These are phyloP conservation scores for Haplosporangium sp. DNA, from an alignment of 371 early-diverging fungal species.

Conservation along the genomic window DNA sequence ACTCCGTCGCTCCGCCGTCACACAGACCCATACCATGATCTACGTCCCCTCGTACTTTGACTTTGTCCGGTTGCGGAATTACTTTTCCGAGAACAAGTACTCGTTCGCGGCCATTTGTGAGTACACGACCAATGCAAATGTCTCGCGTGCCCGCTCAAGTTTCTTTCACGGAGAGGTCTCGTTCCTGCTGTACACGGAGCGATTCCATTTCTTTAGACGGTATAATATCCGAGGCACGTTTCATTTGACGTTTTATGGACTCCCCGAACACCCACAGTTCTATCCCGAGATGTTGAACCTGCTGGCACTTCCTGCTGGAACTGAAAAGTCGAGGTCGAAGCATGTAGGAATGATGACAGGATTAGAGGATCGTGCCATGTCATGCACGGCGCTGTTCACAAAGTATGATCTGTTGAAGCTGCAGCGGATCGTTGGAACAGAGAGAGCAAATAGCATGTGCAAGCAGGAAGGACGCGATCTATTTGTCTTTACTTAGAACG, in stretches of 20 bases:
- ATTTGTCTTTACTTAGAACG: constrained; percentile 72
- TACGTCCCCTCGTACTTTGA: constrained; percentile 98
- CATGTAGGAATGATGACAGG: constrained; percentile 38
- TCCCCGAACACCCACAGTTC: constrained; percentile 88
- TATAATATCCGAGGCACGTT: constrained; percentile 86
- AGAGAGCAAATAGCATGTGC: constrained; percentile 80
- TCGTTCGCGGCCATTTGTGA: constrained; percentile 83
- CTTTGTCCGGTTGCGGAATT: constrained; percentile 92
- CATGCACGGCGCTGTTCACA: constrained; percentile 80
- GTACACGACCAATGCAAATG: constrained; percentile 75
- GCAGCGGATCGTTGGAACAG: constrained; percentile 91
- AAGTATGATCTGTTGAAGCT: constrained; percentile 87
- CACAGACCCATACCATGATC: constrained; percentile 81
- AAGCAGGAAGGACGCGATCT: constrained; percentile 73
- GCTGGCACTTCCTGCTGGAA: constrained; percentile 62
- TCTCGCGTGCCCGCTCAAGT: constrained; percentile 78
- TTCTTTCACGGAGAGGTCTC: constrained; percentile 86
- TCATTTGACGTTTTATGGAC: constrained; percentile 90
- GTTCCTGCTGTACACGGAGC: constrained; percentile 90
- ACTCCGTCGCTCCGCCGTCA: constrained; percentile 67
- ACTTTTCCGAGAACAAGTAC: constrained; percentile 79
- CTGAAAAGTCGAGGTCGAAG: constrained; percentile 65
- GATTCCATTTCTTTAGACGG: constrained; percentile 94
- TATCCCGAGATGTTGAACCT: constrained; percentile 90
- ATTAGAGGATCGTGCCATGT: constrained; percentile 57